Evolutionary conservation across 192 early-diverging fungal genomes (phyloP).

Genomic region (Backusella mclennaniae): DNA sequence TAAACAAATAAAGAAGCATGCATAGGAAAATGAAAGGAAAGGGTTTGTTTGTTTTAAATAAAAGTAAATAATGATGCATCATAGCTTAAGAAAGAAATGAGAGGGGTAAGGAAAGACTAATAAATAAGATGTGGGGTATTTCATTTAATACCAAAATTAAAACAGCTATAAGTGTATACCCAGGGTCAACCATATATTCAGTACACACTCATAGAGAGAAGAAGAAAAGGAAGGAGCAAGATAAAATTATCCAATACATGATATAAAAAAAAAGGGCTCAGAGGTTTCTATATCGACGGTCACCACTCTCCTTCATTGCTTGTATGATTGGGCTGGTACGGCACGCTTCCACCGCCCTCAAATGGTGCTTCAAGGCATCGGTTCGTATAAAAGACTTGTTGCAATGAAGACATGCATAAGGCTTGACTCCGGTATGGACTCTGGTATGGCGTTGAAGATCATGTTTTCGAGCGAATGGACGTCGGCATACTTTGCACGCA

Average conservation of each 20-base stretch:
- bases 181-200: neutral
- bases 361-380: conserved; percentile 73
- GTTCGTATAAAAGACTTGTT: conserved; percentile 68
- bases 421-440: conserved; percentile 62
- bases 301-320: conserved; percentile 21
- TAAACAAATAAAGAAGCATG: neutral
- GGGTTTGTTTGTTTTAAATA: neutral
- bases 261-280: neutral
- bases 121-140: neutral
- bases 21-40: neutral
- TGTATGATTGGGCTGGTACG: conserved; percentile 25
- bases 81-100: too few relatives aligned
- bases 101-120: neutral
- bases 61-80: too few relatives aligned
- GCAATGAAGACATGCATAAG: conserved; percentile 69
- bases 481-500: conserved; percentile 56
- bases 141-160: neutral
- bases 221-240: neutral
- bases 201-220: neutral
- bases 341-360: conserved; percentile 37
- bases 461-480: conserved; percentile 75
- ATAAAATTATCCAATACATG: neutral
- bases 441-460: conserved; percentile 71
- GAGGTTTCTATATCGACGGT: conserved; percentile 18
- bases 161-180: too few relatives aligned